Evolutionary conservation across 1,284 basidiomycete genomes (phyloP).

Genomic region (Takashimella tepidaria): DNA sequence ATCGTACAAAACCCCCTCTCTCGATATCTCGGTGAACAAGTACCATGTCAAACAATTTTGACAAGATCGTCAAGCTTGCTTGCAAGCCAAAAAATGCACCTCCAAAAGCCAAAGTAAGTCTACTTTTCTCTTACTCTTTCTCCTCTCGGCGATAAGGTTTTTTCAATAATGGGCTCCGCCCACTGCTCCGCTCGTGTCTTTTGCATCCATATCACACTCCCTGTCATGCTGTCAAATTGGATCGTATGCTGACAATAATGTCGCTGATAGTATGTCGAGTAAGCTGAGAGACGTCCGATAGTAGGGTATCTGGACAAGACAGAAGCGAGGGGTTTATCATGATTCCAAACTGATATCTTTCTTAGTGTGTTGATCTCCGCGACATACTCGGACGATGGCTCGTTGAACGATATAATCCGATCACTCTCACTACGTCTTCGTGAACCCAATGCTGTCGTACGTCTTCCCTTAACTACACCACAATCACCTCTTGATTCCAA

Average conservation of each 20-base stretch:
- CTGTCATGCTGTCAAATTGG: constrained; percentile 8
- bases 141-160: too few species aligned
- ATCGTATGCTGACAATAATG: constrained; percentile 1
- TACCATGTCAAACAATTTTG: constrained; percentile 9
- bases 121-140: constrained; percentile 3
- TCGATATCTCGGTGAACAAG: too few species aligned
- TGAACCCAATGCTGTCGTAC: constrained; percentile 82
- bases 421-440: constrained; percentile 75
- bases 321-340: too few species aligned
- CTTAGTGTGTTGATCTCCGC: constrained; percentile 90
- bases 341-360: constrained; percentile 29
- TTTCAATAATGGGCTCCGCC: too few species aligned
- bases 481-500: too few species aligned
- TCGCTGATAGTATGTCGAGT: constrained; percentile 45
- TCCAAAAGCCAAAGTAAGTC: constrained; percentile 79
- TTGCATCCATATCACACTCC: background rate
- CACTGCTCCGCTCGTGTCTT: background rate
- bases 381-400: constrained; percentile 87
- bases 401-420: constrained; percentile 84
- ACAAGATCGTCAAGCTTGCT: constrained; percentile 67
- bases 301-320: too few species aligned
- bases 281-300: constrained; percentile 14
- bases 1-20: too few species aligned
- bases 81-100: constrained; percentile 91
- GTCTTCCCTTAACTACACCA: too few species aligned